Base-by-base conservation (phyloP, 495 filamentous ascomycete genomes). In the Aspergillus olivimuriae region DNA sequence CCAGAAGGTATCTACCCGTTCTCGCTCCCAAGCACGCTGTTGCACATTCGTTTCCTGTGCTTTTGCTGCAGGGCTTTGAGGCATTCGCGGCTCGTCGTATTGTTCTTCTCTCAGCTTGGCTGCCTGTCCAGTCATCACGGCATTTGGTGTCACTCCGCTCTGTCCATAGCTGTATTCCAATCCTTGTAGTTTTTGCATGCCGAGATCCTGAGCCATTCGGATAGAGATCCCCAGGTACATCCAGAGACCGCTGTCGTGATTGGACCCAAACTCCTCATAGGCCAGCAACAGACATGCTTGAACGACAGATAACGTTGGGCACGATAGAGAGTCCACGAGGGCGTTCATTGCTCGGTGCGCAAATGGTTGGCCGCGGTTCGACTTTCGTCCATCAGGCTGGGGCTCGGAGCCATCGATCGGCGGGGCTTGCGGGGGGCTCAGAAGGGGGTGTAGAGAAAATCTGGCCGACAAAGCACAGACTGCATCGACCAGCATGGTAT, bases 181-280 rank as follows among this genome's bases (percentile, higher is more conserved):
- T 0, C 87, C 87, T 47, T 86, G 83, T 21, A 81, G 62, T 37
- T 87, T 90, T 47, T 87, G 84, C 51, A 94, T 71, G 2, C 87
- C 87, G 4, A 94, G 71, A 57, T 94, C 87, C 42, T 89, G 78
- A 0, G 84, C 85, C 85, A 94, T 89, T 19, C 87, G 76, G 50
- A 94, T 91, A 0, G 86, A 81, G 44, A 87, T 81, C 1, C 87
- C 87, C 12, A 91, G 66, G 50, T 89, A 90, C 86, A 90, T 91
- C 87, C 87, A 94, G 14, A 94, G 66, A 2, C 86, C 86, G 59
- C 87, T 91, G 55, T 91, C 87, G 47, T 85, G 83, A 51, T 87
- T 87, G 16, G 83, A 82, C 10, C 87, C 87, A 46, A 94, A 94
- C 32, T 86, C 82, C 48, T 89, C 84, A 59, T 94, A 94, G 0